Base-by-base conservation (phyloP, 148 eudicot genomes). In the Suaeda aralocaspica region DNA sequence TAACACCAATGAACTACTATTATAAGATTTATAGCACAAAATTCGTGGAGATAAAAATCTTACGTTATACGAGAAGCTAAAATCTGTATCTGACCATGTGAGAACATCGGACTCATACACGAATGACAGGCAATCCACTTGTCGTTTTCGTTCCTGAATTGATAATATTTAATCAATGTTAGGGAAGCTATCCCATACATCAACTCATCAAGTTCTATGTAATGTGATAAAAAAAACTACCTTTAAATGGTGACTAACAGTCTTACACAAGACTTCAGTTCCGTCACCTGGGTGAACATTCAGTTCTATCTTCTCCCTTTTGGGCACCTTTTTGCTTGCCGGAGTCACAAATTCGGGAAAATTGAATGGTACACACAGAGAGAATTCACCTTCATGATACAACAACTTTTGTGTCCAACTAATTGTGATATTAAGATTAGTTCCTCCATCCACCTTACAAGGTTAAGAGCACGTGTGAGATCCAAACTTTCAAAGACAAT, bases 341-440 rank as follows among this genome's bases (percentile, higher is more conserved):
- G 99, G 93, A 67, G 86, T 83, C 69, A 91, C 99, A 71, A 79
- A 94, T 73, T 86, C 97, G 0, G 99, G 99, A 68, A 94, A 94
- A 36, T 60, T 74, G 80, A 87, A 94, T 59, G 99, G 99, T 79
- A 94, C 67, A 33, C 57, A 65, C 66, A 94, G 78, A 74, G 85
- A 82, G 79, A 91, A 87, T 59, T 83, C 82, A 50, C 90, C 87
- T 63, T 83, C 83, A 39, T 69, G 74, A 82, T 84, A 86, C 49
- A 66, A 28, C 56, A 94, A 68, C 70, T 87, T 94, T 52, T 94
- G 96, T 18, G 91, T 82, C 96, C 96, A 94, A 61, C 81, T 84
- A 66, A 91, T 76, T 73, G 76, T 91, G 62, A 91, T 74, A 10
- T 86, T 82, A 63, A 94, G 75, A 77, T 91, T 91, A 69, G 87